Percentiles rank a stretch among this genome's conserved stretches.
Conservation (phyloP, 116 monocot genomes). For the Zostera marina region DNA sequence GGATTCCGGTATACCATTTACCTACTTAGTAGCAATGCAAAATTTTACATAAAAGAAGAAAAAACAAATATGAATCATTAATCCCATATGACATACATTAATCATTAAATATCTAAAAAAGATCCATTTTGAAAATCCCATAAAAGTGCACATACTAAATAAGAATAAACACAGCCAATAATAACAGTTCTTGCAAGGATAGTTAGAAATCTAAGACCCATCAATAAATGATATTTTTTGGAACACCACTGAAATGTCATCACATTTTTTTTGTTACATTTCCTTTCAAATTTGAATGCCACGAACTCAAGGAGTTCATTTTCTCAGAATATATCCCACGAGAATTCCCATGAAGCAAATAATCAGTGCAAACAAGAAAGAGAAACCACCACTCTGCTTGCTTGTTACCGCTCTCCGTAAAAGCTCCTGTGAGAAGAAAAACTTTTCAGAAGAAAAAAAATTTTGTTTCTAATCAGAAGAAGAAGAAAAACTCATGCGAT, state of each 20-base stretch:
- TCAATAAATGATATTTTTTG: not conserved
- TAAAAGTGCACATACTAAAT: not conserved
- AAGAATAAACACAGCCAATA: too few species aligned
- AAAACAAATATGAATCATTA: too few species aligned
- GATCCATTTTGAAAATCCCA: not conserved
- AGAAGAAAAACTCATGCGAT: not conserved
- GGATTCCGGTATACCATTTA: too few species aligned
- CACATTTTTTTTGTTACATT: not conserved
- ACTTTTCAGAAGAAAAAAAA: not conserved
- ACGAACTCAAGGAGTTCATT: conserved; percentile 9
- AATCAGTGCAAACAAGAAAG: conserved; percentile 21
- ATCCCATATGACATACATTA: too few species aligned
- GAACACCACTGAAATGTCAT: not conserved
- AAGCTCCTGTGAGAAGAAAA: conserved; percentile 27
- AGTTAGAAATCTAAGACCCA: not conserved
- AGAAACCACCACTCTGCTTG: conserved; percentile 40
- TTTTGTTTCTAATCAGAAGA: not conserved
- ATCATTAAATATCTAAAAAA: not conserved
- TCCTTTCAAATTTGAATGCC: not conserved
- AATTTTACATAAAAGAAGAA: too few species aligned
- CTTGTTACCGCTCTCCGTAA: conserved; percentile 29
- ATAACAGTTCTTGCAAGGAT: not conserved
- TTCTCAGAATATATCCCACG: conserved; percentile 45
- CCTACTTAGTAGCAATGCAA: too few species aligned
- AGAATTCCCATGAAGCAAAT: conserved; percentile 37